Conservation (phyloP, 2,329 filamentous ascomycete species). For the Geoglossum cookeanum region DNA sequence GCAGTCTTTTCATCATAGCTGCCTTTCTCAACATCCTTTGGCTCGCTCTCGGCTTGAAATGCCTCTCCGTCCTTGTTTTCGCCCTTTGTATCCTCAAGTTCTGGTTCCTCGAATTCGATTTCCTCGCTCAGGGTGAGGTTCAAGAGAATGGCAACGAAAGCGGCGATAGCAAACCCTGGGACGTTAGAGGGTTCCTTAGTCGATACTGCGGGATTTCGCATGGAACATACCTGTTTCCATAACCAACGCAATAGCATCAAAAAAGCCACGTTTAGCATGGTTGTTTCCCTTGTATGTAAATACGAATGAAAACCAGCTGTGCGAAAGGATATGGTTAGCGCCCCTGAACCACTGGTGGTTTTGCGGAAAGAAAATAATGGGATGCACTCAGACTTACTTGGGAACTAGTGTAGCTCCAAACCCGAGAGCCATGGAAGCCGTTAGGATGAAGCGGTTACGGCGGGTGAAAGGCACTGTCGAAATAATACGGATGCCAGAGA, state of each 20-base stretch:
- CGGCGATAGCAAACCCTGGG: slow-evolving; percentile 50
- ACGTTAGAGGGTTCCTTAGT: slow-evolving; percentile 17
- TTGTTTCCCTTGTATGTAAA: slow-evolving; percentile 56
- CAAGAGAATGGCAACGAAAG: slow-evolving; percentile 50
- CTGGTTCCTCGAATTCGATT: slow-evolving; percentile 40
- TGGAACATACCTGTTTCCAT: slow-evolving; percentile 36
- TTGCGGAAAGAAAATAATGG: neutral
- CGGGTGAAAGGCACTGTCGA: slow-evolving; percentile 53
- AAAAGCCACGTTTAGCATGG: slow-evolving; percentile 48
- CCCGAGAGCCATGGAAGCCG: slow-evolving; percentile 52
- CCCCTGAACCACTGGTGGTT: neutral
- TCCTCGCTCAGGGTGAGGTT: slow-evolving; percentile 59
- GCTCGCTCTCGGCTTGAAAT: neutral
- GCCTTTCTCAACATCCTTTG: neutral
- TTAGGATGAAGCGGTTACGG: slow-evolving; percentile 65
- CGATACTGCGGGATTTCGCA: slow-evolving; percentile 14
- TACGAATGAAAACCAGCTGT: slow-evolving; percentile 47
- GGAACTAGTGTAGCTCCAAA: slow-evolving; percentile 22
- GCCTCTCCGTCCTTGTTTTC: neutral
- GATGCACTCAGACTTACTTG: neutral
- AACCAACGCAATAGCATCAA: slow-evolving; percentile 50
- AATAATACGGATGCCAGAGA: slow-evolving; percentile 62
- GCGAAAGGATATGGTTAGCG: slow-evolving; percentile 41
- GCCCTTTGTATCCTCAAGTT: neutral
- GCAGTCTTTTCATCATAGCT: neutral